Evolutionary conservation across 2,329 filamentous ascomycete genomes (phyloP).

Genomic region (Xylaria sp.): DNA sequence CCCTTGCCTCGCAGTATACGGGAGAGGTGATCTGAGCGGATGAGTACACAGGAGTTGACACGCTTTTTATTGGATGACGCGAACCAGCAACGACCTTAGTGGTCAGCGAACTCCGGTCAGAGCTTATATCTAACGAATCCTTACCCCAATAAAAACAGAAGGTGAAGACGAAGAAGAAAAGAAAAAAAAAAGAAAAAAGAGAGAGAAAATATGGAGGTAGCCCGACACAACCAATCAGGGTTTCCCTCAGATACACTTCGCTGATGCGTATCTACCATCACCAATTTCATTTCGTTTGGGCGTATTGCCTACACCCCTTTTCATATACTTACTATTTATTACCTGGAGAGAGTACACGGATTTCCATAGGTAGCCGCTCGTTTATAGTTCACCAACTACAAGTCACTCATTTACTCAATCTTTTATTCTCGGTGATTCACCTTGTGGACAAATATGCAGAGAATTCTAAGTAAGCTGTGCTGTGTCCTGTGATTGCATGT

Average conservation of each 20-base stretch:
- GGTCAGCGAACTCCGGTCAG: not conserved
- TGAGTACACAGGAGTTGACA: not conserved
- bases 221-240: not conserved
- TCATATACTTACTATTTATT: constrained; percentile 1
- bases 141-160: not conserved
- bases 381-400: constrained; percentile 23
- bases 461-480: not conserved
- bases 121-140: not conserved
- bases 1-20: not conserved
- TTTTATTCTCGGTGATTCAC: not conserved
- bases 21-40: not conserved
- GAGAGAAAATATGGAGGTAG: not conserved
- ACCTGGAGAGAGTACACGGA: not conserved
- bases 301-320: not conserved
- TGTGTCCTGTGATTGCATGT: not conserved
- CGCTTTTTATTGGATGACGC: constrained; percentile 1
- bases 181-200: not conserved
- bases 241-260: constrained; percentile 3
- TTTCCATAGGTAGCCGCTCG: constrained; percentile 17
- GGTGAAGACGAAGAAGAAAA: not conserved
- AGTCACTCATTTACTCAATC: constrained; percentile 19
- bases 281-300: constrained; percentile 14
- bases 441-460: not conserved
- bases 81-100: not conserved
- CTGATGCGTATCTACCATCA: not conserved